phyloP scores from a whole-genome alignment of 331 rosid genomes.

The Pyrus hybrid region DNA sequence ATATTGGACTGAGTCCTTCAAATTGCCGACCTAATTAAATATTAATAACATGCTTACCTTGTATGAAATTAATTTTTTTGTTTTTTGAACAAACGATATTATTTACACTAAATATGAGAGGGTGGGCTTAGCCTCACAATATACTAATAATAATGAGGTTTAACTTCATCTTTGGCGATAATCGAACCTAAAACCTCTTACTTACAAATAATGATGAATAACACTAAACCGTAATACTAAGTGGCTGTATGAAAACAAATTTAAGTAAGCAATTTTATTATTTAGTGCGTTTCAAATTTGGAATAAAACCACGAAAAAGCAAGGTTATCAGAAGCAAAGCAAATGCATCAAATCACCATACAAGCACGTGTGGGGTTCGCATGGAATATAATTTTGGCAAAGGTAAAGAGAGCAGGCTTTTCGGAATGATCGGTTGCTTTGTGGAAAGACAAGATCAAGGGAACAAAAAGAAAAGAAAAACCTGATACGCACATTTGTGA shows the following conservation, averaged over 20 bases:
- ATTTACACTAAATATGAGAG: too few relatives aligned
- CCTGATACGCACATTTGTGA: neutral
- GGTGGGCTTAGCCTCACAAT: too few relatives aligned
- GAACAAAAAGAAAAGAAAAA: neutral
- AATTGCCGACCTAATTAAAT: too few relatives aligned
- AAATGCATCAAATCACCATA: neutral
- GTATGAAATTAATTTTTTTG: too few relatives aligned
- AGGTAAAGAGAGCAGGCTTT: neutral
- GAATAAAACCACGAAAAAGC: neutral
- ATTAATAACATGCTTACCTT: too few relatives aligned
- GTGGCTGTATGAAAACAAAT: neutral
- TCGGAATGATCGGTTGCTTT: neutral
- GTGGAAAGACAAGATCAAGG: neutral
- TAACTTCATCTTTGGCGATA: too few relatives aligned
- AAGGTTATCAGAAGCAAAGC: neutral
- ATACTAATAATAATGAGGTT: too few relatives aligned
- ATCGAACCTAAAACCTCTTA: fast-evolving
- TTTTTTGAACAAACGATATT: too few relatives aligned
- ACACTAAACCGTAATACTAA: fast-evolving
- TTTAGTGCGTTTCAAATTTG: neutral
- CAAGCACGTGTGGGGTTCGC: neutral
- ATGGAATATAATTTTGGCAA: neutral
- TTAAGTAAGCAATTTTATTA: neutral
- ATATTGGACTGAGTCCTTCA: too few relatives aligned
- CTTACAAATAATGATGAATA: too few relatives aligned